Percentiles rank a stretch among this genome's conserved stretches.
Evolutionary conservation across 2,329 filamentous ascomycete species (phyloP).

Genomic region (Beauveria sp.): DNA sequence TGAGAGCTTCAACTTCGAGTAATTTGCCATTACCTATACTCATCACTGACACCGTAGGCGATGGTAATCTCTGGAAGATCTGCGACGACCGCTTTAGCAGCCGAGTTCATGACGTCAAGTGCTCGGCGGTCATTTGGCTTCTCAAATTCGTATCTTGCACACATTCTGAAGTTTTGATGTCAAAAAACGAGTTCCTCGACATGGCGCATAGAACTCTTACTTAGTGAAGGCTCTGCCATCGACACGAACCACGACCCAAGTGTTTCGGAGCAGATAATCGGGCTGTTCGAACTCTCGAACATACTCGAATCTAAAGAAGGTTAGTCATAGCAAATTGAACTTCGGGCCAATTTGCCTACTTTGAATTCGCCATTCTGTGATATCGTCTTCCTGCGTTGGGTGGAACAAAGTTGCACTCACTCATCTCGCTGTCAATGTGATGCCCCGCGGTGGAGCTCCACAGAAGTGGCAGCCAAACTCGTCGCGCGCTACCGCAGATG

Average conservation of each 20-base stretch:
- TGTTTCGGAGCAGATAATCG: conserved; percentile 76
- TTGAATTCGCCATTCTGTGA: conserved; percentile 43
- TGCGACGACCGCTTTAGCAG: conserved; percentile 75
- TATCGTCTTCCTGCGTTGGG: conserved; percentile 6
- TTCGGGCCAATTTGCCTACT: conserved; percentile 28
- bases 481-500: background rate
- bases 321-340: background rate
- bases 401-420: background rate
- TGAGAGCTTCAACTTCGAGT: too few relatives aligned
- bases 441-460: conserved; percentile 11
- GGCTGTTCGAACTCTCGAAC: conserved; percentile 82
- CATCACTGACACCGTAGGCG: conserved; percentile 90
- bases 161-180: conserved; percentile 49
- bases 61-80: conserved; percentile 80
- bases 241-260: conserved; percentile 90
- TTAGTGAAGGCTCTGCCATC: conserved; percentile 95
- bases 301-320: conserved; percentile 70
- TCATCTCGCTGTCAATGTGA: background rate
- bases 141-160: conserved; percentile 71
- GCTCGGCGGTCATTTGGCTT: conserved; percentile 91
- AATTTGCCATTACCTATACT: conserved; percentile 59
- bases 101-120: conserved; percentile 88
- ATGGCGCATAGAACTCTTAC: conserved; percentile 36
- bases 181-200: background rate
- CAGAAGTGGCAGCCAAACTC: conserved; percentile 7